These are phyloP conservation scores for Angophora floribunda DNA, from an alignment of 345 rosid genomes.

Conservation along the genomic window DNA sequence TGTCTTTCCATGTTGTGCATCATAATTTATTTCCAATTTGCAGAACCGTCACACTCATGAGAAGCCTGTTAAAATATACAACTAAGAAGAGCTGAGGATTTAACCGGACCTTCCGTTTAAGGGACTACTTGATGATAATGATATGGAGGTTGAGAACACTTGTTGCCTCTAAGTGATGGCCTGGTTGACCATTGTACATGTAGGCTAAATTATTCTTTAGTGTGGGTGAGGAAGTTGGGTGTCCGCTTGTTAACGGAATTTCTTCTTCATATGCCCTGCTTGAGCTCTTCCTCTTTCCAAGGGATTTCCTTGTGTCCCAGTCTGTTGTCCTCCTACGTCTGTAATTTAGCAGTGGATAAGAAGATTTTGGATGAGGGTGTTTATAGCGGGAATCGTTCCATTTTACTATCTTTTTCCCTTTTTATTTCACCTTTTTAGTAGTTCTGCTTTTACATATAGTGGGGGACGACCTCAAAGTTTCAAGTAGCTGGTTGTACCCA, in stretches of 20 bases:
- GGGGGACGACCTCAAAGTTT: conserved; percentile 7
- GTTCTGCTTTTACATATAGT: background rate
- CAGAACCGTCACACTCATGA: conserved; percentile 2
- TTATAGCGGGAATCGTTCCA: conserved; percentile 25
- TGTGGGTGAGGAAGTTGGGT: background rate
- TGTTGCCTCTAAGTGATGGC: conserved; percentile 15
- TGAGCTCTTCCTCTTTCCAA: background rate
- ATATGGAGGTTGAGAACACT: background rate
- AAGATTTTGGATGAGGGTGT: conserved; percentile 32
- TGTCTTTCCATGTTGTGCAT: background rate
- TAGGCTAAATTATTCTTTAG: conserved; percentile 13
- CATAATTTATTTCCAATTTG: background rate
- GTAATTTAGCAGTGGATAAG: conserved; percentile 38
- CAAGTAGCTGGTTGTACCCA: conserved; percentile 4
- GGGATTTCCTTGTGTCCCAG: conserved; percentile 3
- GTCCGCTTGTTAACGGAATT: background rate
- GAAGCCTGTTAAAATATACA: conserved; percentile 1
- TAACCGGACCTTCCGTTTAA: background rate
- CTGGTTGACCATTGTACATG: conserved; percentile 3
- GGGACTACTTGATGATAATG: background rate
- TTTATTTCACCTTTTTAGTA: background rate
- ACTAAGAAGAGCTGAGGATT: background rate
- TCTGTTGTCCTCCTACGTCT: conserved; percentile 10
- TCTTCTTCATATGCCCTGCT: background rate
- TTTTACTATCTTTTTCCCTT: conserved; percentile 2